Percentiles rank a stretch among this genome's conserved stretches.
Conservation (phyloP, 805 yeast species). For the Candida loeiensis region DNA sequence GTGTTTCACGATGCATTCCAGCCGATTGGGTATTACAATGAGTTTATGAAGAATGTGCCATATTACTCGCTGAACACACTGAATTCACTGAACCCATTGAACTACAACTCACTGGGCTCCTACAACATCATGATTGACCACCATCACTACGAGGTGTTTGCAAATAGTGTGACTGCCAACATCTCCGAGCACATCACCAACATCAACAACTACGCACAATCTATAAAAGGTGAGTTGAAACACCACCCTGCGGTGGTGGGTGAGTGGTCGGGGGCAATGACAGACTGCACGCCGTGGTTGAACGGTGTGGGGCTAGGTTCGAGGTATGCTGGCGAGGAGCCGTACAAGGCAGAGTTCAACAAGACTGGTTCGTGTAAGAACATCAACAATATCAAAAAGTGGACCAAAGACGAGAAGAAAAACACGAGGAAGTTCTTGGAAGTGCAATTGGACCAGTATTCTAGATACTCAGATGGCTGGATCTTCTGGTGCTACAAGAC, state of each 20-base stretch:
- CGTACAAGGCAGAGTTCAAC: conserved; percentile 27
- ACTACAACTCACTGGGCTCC: conserved; percentile 9
- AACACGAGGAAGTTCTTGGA: conserved; percentile 55
- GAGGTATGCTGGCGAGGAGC: conserved; percentile 48
- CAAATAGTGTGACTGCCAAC: conserved; percentile 22
- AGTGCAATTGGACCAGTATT: conserved; percentile 55
- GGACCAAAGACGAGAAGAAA: conserved; percentile 40
- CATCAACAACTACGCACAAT: conserved; percentile 29
- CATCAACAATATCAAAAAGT: conserved; percentile 34
- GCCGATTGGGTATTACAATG: conserved; percentile 53
- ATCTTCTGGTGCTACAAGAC: conserved; percentile 73
- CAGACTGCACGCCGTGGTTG: conserved; percentile 68
- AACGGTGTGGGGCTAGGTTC: conserved; percentile 70
- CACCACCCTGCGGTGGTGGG: conserved; percentile 47
- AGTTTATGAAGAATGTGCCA: conserved; percentile 39
- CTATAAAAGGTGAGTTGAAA: conserved; percentile 35
- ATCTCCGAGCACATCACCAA: conserved; percentile 30
- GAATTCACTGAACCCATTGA: too few species aligned
- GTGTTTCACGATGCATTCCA: conserved; percentile 68
- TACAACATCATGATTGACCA: conserved; percentile 40
- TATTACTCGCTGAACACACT: too few species aligned
- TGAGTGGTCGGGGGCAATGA: conserved; percentile 43
- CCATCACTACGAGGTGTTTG: conserved; percentile 39
- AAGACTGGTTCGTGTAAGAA: conserved; percentile 43
- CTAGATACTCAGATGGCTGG: conserved; percentile 49